Evolutionary conservation across 495 filamentous ascomycete species (phyloP).

Genomic region (Cudoniella acicularis): DNA sequence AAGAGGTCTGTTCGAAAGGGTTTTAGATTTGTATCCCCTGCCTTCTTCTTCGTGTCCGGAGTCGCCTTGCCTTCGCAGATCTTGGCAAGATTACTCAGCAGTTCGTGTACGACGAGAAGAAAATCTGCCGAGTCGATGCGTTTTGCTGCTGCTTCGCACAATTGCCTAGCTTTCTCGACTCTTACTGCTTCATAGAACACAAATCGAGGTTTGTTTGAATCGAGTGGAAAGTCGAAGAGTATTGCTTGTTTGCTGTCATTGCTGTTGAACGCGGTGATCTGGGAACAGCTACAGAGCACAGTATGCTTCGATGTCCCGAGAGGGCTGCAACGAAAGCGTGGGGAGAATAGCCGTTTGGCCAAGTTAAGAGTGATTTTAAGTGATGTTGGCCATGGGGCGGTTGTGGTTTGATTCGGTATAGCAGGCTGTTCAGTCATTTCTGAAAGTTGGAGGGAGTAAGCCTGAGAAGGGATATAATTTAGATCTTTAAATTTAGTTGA

Average conservation of each 20-base stretch:
- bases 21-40: background rate
- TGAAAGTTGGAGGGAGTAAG: background rate
- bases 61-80: conserved; percentile 1
- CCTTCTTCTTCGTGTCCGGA: background rate
- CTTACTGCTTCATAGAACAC: background rate
- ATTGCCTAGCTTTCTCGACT: background rate
- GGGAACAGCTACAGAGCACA: background rate
- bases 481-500: background rate
- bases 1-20: background rate
- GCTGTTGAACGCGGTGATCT: background rate
- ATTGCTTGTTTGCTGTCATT: background rate
- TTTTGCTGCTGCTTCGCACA: background rate
- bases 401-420: background rate
- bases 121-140: background rate
- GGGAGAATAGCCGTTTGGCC: background rate
- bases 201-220: conserved; percentile 1
- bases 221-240: conserved; percentile 1
- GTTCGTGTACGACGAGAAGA: background rate
- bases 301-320: background rate
- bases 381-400: background rate
- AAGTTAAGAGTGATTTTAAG: background rate
- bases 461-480: background rate
- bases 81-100: background rate
- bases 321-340: background rate
- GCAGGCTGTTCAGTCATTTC: background rate